Evolutionary conservation across 78 protist genomes (phyloP).

Genomic region (Emiliania huxleyi): DNA sequence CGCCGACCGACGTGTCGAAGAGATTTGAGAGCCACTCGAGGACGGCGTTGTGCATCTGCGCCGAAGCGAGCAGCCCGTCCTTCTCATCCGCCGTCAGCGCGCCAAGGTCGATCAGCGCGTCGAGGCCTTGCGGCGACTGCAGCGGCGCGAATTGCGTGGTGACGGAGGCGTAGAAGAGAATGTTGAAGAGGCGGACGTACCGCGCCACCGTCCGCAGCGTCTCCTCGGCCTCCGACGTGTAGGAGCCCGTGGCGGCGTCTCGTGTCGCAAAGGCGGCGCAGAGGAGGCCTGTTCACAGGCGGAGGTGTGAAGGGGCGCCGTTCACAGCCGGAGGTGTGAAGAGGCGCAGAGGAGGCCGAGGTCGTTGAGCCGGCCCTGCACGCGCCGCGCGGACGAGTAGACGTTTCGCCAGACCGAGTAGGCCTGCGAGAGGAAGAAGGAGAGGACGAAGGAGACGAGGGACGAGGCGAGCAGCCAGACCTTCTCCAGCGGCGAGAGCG

Average conservation of each 20-base stretch:
- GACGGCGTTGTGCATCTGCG: not conserved
- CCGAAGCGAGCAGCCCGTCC: not conserved
- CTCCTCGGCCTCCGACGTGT: not conserved
- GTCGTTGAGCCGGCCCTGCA: slow-evolving; percentile 28
- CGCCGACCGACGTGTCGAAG: not conserved
- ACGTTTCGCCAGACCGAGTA: not conserved
- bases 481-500: not conserved
- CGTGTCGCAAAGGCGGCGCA: too few species aligned
- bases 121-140: not conserved
- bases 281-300: too few species aligned
- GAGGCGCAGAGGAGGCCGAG: slow-evolving; percentile 4
- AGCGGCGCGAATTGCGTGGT: not conserved
- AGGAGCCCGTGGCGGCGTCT: not conserved
- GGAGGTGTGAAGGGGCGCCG: too few species aligned
- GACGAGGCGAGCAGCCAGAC: slow-evolving; percentile 2
- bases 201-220: not conserved
- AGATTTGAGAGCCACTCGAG: not conserved
- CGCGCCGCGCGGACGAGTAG: not conserved
- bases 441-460: not conserved
- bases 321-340: too few species aligned
- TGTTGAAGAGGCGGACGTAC: not conserved
- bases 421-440: slow-evolving; percentile 6
- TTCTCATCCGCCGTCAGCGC: not conserved
- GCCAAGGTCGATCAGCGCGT: not conserved
- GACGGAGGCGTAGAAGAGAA: not conserved